Percentiles rank a stretch among this genome's conserved stretches.
Conservation (phyloP, 257 asterid species). For the Solanum chilense region DNA sequence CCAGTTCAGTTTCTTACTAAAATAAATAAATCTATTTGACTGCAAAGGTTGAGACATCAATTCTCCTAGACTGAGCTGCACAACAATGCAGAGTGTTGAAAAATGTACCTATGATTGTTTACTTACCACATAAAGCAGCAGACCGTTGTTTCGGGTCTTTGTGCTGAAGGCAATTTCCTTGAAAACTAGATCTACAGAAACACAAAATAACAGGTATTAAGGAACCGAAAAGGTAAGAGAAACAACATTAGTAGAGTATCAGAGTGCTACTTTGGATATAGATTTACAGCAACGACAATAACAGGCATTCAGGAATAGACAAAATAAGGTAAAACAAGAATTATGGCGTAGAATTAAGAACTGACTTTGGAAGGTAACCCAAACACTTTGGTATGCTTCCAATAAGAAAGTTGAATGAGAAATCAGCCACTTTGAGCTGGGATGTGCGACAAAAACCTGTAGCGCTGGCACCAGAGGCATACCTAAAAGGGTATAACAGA, state of each 20-base stretch:
- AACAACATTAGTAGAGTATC: neutral
- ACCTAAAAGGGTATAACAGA: conserved; percentile 23
- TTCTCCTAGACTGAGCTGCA: neutral
- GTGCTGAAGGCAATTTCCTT: conserved; percentile 69
- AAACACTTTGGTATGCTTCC: conserved; percentile 82
- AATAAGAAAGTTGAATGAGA: conserved; percentile 61
- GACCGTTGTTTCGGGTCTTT: conserved; percentile 59
- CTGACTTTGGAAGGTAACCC: conserved; percentile 59
- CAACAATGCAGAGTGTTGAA: neutral
- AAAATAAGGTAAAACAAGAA: neutral
- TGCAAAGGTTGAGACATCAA: neutral
- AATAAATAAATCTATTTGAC: neutral
- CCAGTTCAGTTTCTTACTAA: neutral
- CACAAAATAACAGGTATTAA: neutral
- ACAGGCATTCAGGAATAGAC: neutral
- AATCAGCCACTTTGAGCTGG: conserved; percentile 59
- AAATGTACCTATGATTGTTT: neutral
- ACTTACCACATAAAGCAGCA: conserved; percentile 54
- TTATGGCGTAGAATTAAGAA: neutral
- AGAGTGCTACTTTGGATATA: conserved; percentile 53
- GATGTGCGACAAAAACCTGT: conserved; percentile 61
- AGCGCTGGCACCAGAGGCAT: conserved; percentile 33
- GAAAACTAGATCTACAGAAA: conserved; percentile 47
- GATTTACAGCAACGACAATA: conserved; percentile 14
- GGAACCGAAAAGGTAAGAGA: neutral